phyloP scores from a whole-genome alignment of 1,139 yeast species.

The Hyphopichia khmerensis region DNA sequence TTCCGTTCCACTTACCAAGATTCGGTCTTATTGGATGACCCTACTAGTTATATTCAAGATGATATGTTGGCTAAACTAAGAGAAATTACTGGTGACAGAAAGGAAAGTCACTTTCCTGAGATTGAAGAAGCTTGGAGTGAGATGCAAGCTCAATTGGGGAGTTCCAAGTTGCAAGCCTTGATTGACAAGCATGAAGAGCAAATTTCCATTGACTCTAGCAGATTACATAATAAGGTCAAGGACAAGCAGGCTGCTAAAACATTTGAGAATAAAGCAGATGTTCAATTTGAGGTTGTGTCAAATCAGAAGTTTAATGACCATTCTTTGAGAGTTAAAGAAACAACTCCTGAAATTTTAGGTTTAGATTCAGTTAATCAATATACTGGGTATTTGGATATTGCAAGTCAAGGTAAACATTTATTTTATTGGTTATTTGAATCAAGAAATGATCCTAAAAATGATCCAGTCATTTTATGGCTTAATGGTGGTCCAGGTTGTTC shows the following conservation, averaged over 20 bases:
- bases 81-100: constrained; percentile 5
- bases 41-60: constrained; percentile 3
- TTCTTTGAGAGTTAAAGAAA: constrained; percentile 39
- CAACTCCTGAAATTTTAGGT: constrained; percentile 44
- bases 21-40: background rate
- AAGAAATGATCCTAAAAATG: constrained; percentile 82
- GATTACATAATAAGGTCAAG: no score
- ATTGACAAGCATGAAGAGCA: constrained; percentile 17
- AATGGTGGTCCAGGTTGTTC: constrained; percentile 95
- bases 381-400: constrained; percentile 63
- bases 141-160: constrained; percentile 18
- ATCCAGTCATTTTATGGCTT: constrained; percentile 85
- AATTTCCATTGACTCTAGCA: constrained; percentile 8
- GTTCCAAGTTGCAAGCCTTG: constrained; percentile 15
- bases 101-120: constrained; percentile 6
- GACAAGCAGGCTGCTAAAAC: background rate
- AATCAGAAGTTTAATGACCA: constrained; percentile 31
- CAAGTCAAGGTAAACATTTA: constrained; percentile 63
- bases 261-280: no score
- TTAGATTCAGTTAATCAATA: constrained; percentile 61
- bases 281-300: constrained; percentile 20
- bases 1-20: constrained; percentile 4
- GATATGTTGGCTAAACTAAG: constrained; percentile 9
- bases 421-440: constrained; percentile 91
- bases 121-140: constrained; percentile 25